Conservation (phyloP, 257 asterid genomes). For the Euphrasia confusa region DNA sequence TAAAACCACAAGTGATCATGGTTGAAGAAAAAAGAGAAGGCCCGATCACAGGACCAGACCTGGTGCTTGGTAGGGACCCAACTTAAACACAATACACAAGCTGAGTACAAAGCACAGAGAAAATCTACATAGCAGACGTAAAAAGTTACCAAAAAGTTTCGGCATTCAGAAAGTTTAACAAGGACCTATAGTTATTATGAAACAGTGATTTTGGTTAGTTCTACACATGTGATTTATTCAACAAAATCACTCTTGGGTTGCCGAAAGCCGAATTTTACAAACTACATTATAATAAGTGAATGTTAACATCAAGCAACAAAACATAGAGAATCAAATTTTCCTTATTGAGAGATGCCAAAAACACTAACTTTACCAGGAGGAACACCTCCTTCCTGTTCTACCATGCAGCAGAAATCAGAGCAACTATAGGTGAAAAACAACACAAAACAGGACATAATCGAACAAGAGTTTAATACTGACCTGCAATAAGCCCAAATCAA, state of each 20-base stretch:
- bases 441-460: not conserved
- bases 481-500: conserved; percentile 68
- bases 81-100: not conserved
- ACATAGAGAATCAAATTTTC: not conserved
- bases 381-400: not conserved
- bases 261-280: not conserved
- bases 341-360: not conserved
- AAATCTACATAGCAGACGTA: not conserved
- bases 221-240: not conserved
- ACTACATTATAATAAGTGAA: not conserved
- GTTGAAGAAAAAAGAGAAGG: not conserved
- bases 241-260: not conserved
- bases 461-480: conserved; percentile 33
- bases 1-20: not conserved
- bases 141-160: not conserved
- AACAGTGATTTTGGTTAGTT: not conserved
- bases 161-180: not conserved
- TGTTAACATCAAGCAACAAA: not conserved
- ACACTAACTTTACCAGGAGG: not conserved
- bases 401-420: conserved; percentile 19
- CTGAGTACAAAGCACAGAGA: not conserved
- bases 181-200: not conserved
- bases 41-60: not conserved
- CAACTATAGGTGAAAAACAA: not conserved
- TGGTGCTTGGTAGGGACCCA: not conserved